A percentile compares a stretch with the other conserved stretches of the same genome.
Conservation (phyloP, 140 eudicot genomes). For the Stevia rebaudiana region DNA sequence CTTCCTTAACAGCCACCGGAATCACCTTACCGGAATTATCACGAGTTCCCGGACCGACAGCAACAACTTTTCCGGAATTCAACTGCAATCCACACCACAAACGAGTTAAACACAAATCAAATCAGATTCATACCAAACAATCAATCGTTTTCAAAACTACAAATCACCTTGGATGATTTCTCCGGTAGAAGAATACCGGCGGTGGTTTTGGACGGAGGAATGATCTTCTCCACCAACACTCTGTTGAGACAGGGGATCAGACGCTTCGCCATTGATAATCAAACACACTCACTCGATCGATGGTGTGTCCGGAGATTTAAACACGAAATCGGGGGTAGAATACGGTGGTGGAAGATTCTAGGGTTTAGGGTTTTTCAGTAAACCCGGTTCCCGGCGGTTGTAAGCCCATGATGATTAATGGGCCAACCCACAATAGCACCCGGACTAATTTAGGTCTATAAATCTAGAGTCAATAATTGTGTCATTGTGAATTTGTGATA, state of each 20-base stretch:
- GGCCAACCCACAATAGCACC: too few relatives aligned
- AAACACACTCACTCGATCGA: background rate
- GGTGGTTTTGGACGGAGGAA: slow-evolving; percentile 73
- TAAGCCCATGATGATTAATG: too few relatives aligned
- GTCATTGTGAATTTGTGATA: background rate
- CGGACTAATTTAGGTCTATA: too few relatives aligned
- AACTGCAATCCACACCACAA: slow-evolving; percentile 30
- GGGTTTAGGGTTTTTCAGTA: slow-evolving; percentile 32
- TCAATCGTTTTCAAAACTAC: background rate
- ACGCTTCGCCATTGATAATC: slow-evolving; percentile 65
- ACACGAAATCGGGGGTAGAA: background rate
- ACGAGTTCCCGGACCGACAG: slow-evolving; percentile 65
- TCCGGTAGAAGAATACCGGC: slow-evolving; percentile 94
- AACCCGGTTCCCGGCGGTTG: slow-evolving; percentile 1
- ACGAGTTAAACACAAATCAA: background rate
- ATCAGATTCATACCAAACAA: background rate
- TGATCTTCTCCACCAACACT: slow-evolving; percentile 70
- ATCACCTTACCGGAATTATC: slow-evolving; percentile 47
- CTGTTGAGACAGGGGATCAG: slow-evolving; percentile 84
- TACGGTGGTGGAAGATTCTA: slow-evolving; percentile 31
- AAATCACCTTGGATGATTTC: slow-evolving; percentile 63
- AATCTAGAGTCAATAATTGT: too few relatives aligned
- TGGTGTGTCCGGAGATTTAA: slow-evolving; percentile 15
- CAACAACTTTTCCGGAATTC: slow-evolving; percentile 62
- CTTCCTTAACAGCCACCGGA: slow-evolving; percentile 74